Conservation (phyloP, 2,329 filamentous ascomycete species). For the Colletotrichum trifolii region DNA sequence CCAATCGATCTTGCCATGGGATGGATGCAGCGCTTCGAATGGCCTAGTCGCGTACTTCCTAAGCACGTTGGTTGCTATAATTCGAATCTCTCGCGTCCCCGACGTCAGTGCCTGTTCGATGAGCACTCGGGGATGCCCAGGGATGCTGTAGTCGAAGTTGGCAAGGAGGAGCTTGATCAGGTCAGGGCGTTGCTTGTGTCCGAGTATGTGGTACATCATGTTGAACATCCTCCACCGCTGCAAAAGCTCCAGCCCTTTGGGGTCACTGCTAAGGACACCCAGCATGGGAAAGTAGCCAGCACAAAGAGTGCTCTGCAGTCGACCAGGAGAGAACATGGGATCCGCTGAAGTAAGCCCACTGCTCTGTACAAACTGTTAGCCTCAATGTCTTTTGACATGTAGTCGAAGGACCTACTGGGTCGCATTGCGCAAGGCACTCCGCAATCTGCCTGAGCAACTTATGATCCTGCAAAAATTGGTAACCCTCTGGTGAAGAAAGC, state of each 20-base stretch:
- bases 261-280: constrained; percentile 85
- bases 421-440: constrained; percentile 94
- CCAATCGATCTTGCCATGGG: constrained; percentile 65
- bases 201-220: constrained; percentile 99
- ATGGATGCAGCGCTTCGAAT: constrained; percentile 47
- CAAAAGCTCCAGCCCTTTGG: constrained; percentile 86
- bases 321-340: constrained; percentile 88
- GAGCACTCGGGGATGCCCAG: constrained; percentile 90
- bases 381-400: not conserved
- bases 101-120: constrained; percentile 94
- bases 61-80: constrained; percentile 86
- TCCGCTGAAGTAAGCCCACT: constrained; percentile 82
- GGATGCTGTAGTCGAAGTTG: constrained; percentile 91
- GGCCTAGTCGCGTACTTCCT: constrained; percentile 83
- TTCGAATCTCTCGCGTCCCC: constrained; percentile 90
- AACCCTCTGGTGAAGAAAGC: constrained; percentile 85
- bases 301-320: constrained; percentile 87
- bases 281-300: constrained; percentile 95
- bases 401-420: constrained; percentile 70
- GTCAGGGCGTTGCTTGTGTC: constrained; percentile 90
- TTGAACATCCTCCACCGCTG: constrained; percentile 99
- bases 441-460: constrained; percentile 94
- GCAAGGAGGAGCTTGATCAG: constrained; percentile 88
- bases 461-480: constrained; percentile 87
- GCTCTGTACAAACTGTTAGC: constrained; percentile 54